Evolutionary conservation across 2,329 filamentous ascomycete genomes (phyloP).

Genomic region (Colletotrichum gigasporum): DNA sequence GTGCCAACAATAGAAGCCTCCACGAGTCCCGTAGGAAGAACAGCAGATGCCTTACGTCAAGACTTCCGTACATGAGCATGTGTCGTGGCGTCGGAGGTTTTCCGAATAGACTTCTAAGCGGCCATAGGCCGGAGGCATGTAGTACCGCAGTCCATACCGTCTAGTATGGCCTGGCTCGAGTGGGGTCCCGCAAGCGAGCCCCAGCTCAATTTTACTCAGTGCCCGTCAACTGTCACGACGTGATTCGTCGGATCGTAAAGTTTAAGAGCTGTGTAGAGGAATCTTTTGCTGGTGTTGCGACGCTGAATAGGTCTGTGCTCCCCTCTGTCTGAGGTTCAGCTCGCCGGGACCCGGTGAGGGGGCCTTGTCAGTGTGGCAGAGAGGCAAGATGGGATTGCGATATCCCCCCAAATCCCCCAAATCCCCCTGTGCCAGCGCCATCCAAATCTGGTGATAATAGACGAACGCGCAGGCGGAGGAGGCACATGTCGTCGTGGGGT

Average conservation of each 20-base stretch:
- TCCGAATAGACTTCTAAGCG: constrained; percentile 15
- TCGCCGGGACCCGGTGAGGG: background rate
- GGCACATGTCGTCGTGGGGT: constrained; percentile 8
- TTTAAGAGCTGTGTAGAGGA: background rate
- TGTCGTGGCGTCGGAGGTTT: constrained; percentile 4
- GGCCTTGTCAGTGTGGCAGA: background rate
- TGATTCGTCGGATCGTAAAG: background rate
- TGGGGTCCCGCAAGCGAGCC: constrained; percentile 6
- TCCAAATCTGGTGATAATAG: constrained; percentile 9
- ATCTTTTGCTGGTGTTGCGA: constrained; percentile 7
- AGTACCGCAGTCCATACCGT: no score
- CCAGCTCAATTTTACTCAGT: constrained; percentile 5
- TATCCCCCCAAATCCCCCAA: background rate
- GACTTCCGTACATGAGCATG: background rate
- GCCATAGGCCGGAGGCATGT: constrained; percentile 14
- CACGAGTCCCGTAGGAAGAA: background rate
- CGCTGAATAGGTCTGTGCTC: constrained; percentile 3
- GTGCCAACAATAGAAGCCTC: constrained; percentile 30
- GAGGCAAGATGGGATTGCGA: constrained; percentile 11
- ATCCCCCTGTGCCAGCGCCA: background rate
- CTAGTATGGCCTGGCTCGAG: background rate
- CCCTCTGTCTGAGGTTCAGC: background rate
- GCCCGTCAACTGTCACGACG: background rate
- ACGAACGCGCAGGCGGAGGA: background rate
- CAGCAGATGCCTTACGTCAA: constrained; percentile 4